These are phyloP conservation scores for Delitschia confertaspora DNA, from an alignment of 495 filamentous ascomycete species.

Conservation along the genomic window DNA sequence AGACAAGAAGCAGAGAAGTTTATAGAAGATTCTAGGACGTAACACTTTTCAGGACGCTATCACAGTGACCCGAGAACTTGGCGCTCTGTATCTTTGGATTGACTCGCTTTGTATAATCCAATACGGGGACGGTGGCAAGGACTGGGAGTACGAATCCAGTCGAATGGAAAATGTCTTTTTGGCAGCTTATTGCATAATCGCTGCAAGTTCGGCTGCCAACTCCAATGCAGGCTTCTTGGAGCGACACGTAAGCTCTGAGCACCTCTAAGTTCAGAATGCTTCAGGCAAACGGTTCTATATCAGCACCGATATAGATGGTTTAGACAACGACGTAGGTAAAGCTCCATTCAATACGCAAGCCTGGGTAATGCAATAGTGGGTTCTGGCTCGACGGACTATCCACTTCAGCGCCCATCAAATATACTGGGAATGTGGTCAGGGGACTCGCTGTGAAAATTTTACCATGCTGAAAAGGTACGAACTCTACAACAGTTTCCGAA, in stretches of 20 bases:
- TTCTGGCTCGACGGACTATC: background rate
- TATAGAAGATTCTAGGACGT: no score
- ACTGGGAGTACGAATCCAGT: slow-evolving; percentile 16
- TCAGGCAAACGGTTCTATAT: background rate
- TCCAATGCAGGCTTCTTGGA: no score
- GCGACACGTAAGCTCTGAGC: no score
- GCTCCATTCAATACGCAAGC: no score
- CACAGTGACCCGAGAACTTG: no score
- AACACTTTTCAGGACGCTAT: no score
- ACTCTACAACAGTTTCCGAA: background rate
- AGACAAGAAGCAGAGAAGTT: no score
- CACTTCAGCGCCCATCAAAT: background rate
- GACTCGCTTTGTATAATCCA: no score
- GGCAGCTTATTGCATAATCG: slow-evolving; percentile 20
- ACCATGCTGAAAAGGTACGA: background rate
- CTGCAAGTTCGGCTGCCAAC: slow-evolving; percentile 18
- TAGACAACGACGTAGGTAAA: no score
- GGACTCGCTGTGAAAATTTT: background rate
- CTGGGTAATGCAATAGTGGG: background rate
- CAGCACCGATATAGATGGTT: no score
- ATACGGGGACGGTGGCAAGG: slow-evolving; percentile 2
- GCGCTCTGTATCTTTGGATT: no score
- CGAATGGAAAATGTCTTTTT: no score
- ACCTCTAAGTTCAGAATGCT: background rate
- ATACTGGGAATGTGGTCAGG: background rate